Evolutionary conservation across 345 rosid species (phyloP).

Genomic region (Sisymbrium irio): DNA sequence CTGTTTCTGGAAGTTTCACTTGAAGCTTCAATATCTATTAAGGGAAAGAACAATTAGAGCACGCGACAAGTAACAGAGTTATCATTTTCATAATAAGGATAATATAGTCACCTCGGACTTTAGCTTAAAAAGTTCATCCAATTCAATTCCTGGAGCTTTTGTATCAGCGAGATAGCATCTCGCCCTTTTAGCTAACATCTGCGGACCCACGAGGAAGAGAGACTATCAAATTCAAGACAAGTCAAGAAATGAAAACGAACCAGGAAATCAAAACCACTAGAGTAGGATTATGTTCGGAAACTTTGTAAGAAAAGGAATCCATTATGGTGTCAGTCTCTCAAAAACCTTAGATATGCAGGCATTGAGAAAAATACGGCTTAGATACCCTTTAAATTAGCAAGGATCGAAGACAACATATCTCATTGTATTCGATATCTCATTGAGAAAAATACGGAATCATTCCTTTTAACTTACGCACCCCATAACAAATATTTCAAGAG

Average conservation of each 20-base stretch:
- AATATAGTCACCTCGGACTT: conserved; percentile 62
- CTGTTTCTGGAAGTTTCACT: conserved; percentile 61
- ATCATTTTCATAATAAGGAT: conserved; percentile 5
- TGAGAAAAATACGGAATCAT: conserved; percentile 1
- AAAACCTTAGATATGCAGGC: neutral
- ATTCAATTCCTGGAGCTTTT: conserved; percentile 41
- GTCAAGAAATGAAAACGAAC: neutral
- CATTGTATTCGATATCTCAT: neutral
- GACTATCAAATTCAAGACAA: conserved; percentile 8
- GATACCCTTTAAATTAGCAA: neutral
- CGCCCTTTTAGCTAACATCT: conserved; percentile 62
- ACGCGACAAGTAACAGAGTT: conserved; percentile 5
- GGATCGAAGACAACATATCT: neutral
- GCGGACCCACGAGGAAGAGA: conserved; percentile 27
- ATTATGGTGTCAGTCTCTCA: neutral
- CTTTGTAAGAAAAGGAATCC: neutral
- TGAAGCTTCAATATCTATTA: conserved; percentile 69
- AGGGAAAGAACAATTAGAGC: conserved; percentile 22
- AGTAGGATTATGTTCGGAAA: neutral
- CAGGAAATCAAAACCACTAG: neutral
- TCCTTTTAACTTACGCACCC: neutral
- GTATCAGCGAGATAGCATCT: conserved; percentile 45
- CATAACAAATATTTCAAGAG: neutral
- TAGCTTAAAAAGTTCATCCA: conserved; percentile 65
- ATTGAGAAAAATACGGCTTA: neutral